A percentile compares a stretch with the other conserved stretches of the same genome.
Evolutionary conservation across 73 alveolate genomes (phyloP).

Genomic region (Tetrahymena thermophila): DNA sequence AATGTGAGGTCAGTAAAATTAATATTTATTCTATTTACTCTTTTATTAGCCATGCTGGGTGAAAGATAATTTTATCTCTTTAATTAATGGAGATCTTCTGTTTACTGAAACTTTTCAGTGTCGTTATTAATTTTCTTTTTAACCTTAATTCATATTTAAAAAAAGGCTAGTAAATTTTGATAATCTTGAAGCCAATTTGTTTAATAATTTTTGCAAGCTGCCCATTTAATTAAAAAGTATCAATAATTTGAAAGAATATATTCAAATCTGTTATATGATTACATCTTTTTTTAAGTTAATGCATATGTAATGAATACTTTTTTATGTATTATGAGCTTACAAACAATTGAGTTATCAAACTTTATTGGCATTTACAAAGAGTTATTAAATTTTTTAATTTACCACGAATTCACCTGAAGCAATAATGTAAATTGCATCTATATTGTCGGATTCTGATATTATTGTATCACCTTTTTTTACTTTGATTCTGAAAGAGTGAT

Average conservation of each 20-base stretch:
- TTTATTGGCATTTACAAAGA: too few relatives aligned
- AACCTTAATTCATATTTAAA: not conserved
- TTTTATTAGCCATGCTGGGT: not conserved
- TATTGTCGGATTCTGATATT: not conserved
- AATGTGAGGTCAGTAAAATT: not conserved
- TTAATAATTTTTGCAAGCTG: not conserved
- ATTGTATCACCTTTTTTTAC: not conserved
- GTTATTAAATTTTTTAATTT: not conserved
- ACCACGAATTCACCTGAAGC: not conserved
- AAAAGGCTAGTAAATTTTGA: not conserved
- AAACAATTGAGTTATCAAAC: too few relatives aligned
- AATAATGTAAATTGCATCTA: not conserved
- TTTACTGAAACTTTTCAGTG: not conserved
- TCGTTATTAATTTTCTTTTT: not conserved
- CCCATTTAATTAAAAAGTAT: too few relatives aligned
- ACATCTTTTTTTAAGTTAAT: too few relatives aligned
- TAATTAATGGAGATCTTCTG: not conserved
- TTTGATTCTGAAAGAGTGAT: not conserved
- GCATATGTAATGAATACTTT: too few relatives aligned
- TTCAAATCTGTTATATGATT: too few relatives aligned
- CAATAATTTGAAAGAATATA: too few relatives aligned
- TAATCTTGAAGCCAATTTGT: not conserved
- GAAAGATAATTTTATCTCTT: not conserved
- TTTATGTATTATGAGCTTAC: too few relatives aligned
- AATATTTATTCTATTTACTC: not conserved